Conservation (phyloP, 2,329 filamentous ascomycete species). For the Penicillium olsonii region DNA sequence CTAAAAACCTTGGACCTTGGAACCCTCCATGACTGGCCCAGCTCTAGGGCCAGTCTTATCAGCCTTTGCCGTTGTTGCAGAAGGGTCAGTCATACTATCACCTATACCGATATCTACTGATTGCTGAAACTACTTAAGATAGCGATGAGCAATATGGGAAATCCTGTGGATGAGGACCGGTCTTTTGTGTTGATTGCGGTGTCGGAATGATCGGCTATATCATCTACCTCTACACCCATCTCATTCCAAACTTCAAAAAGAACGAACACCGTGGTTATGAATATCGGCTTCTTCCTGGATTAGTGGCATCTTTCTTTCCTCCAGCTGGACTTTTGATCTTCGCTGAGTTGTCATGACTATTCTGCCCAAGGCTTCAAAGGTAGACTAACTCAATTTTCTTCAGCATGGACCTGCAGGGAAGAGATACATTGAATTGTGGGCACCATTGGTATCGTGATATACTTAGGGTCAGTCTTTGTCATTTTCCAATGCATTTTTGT, state of each 20-base stretch:
- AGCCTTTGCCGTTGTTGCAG: slow-evolving; percentile 38
- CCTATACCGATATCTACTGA: not conserved
- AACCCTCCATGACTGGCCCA: too few species aligned
- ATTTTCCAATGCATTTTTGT: not conserved
- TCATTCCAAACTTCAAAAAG: not conserved
- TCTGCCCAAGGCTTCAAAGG: too few species aligned
- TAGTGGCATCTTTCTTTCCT: not conserved
- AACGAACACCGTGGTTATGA: not conserved
- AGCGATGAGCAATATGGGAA: slow-evolving; percentile 47
- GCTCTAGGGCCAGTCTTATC: slow-evolving; percentile 46
- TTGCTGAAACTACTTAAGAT: slow-evolving; percentile 34
- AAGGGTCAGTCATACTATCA: not conserved
- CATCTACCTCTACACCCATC: not conserved
- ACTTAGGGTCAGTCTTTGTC: not conserved
- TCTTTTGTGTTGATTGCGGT: not conserved
- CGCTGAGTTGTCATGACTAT: too few species aligned
- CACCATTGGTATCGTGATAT: not conserved
- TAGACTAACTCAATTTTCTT: too few species aligned
- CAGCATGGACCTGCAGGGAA: not conserved
- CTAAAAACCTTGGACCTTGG: too few species aligned
- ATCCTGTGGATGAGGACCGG: slow-evolving; percentile 40
- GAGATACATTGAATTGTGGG: not conserved
- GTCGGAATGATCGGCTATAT: not conserved
- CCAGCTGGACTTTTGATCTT: not conserved
- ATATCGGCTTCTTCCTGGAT: not conserved